Conservation (phyloP, 202 grass and related monocot species). For the Eragrostis tef region DNA sequence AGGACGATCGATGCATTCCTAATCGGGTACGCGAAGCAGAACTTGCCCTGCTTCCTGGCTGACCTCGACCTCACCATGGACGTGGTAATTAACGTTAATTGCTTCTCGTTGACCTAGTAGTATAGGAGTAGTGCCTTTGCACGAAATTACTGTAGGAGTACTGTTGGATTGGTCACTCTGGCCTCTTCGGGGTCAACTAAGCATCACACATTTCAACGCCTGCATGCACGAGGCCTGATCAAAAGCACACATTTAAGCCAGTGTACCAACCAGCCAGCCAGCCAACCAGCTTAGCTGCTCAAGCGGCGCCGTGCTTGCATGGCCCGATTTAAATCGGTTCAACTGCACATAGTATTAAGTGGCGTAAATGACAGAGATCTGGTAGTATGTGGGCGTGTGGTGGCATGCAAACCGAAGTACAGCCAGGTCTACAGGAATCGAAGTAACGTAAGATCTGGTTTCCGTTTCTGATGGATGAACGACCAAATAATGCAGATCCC, state of each 20-base stretch:
- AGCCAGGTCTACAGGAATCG: not conserved
- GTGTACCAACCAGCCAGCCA: not conserved
- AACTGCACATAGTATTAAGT: not conserved
- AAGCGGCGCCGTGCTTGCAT: not conserved
- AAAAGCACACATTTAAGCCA: not conserved
- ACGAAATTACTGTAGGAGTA: not conserved
- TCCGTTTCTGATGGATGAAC: not conserved
- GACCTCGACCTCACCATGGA: conserved; percentile 74
- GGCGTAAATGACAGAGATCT: too few species aligned
- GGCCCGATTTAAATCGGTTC: not conserved
- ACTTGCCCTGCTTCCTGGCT: conserved; percentile 71
- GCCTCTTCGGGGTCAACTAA: too few species aligned
- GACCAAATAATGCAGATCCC: conserved; percentile 58
- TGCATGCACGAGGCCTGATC: not conserved
- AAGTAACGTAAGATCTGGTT: not conserved
- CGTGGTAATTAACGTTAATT: conserved; percentile 49
- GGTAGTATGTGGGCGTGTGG: not conserved
- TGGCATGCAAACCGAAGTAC: not conserved
- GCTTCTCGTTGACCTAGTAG: not conserved
- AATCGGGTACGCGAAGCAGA: conserved; percentile 79
- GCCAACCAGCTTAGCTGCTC: not conserved
- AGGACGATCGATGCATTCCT: conserved; percentile 24
- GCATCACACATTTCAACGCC: not conserved
- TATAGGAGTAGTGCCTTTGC: not conserved
- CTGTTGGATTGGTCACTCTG: not conserved